A percentile compares a stretch with the other conserved stretches of the same genome.
phyloP scores from a whole-genome alignment of 768 basidiomycete species.

The Gloeophyllum trabeum region DNA sequence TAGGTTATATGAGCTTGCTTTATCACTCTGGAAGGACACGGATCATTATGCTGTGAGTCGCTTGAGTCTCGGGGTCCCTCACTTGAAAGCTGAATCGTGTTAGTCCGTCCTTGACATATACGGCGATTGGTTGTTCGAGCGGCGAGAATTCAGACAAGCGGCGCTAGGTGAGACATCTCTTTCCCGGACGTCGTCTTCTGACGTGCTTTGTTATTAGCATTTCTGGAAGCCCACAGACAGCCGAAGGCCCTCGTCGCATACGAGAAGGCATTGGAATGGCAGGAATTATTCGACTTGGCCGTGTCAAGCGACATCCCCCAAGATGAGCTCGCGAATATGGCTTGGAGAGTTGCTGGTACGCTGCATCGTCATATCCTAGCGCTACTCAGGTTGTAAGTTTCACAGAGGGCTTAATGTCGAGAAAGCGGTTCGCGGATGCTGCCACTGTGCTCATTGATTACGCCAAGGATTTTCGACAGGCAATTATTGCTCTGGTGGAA shows the following conservation, averaged over 20 bases:
- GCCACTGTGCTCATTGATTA: slow-evolving; percentile 81
- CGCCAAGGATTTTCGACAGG: slow-evolving; percentile 62
- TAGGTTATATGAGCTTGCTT: slow-evolving; percentile 60
- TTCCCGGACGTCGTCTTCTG: no score
- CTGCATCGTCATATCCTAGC: slow-evolving; percentile 4
- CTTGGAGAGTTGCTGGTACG: slow-evolving; percentile 73
- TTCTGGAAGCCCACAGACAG: slow-evolving; percentile 50
- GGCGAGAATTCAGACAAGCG: slow-evolving; percentile 74
- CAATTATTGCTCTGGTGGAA: slow-evolving; percentile 64
- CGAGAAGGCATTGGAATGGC: slow-evolving; percentile 84
- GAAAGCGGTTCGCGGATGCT: slow-evolving; percentile 74
- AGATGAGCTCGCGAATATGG: slow-evolving; percentile 54
- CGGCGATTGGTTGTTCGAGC: slow-evolving; percentile 81
- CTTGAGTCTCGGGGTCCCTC: background rate
- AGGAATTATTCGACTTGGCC: slow-evolving; percentile 81
- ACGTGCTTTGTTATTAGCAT: slow-evolving; percentile 34
- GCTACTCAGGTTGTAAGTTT: slow-evolving; percentile 4
- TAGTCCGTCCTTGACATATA: slow-evolving; percentile 66
- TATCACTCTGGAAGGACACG: slow-evolving; percentile 63
- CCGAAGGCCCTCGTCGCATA: slow-evolving; percentile 79
- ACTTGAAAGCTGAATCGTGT: background rate
- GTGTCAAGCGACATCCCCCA: slow-evolving; percentile 32
- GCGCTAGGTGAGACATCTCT: slow-evolving; percentile 49
- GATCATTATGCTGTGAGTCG: slow-evolving; percentile 47
- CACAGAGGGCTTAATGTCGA: slow-evolving; percentile 71